Base-by-base conservation (phyloP, 805 yeast species). In the Candida yuanshanica region DNA sequence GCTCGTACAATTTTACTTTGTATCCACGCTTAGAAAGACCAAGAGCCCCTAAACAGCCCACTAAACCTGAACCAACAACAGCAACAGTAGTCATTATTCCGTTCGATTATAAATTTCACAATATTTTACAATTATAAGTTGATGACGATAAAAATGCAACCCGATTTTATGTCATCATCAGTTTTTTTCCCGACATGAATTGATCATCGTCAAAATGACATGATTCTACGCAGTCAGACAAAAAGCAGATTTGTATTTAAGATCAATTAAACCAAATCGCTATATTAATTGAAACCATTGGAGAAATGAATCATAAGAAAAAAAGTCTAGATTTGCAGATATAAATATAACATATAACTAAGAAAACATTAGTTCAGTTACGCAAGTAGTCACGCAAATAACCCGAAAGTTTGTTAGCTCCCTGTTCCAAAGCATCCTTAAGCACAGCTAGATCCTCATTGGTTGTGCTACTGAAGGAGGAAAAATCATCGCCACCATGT, bases 361-460 rank as follows among this genome's bases (percentile, higher is more conserved):
- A 14, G 31, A 27, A 14, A 27, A 27, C 3, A 27, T 18, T 17
- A 31, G 7, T 11, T 26, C 31, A 63, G 36, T 60, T 68, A 56
- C 77, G 77, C 59, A 91, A 68, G 56, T 86, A 88, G 58, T 91
- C 97, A 55, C 98, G 78, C 68, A 93, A 70, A 59, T 83, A 80
- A 22, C 82, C 83, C 22, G 95, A 87, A 42, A 91, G 69, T 64
- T 86, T 89, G 58, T 81, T 84, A 20, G 97, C 98, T 44, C 98
- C 98, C 50, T 79, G 85, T 64, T 91, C 98, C 48, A 93, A 74
- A 13, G 89, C 96, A 62, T 87, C 96, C 66, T 86, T 89, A 57
- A 93, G 67, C 43, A 82, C 88, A 37, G 83, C 88, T 59, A 93
- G 69, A 63, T 93, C 99, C 56, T 93, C 95, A 52, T 81, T 81